Conservation (phyloP, 345 rosid species). For the Excoecaria cochinchinensis region DNA sequence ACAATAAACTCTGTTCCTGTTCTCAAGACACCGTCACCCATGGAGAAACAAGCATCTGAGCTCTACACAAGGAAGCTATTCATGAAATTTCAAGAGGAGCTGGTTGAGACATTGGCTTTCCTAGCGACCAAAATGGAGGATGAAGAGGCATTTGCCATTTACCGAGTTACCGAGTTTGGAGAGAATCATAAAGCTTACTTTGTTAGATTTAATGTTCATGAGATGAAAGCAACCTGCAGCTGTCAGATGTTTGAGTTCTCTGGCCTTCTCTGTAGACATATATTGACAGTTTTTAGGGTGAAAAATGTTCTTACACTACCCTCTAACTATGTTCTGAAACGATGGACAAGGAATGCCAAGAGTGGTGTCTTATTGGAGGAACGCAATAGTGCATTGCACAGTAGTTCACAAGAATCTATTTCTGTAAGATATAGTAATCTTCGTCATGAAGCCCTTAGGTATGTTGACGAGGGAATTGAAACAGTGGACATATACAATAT, state of each 20-base stretch:
- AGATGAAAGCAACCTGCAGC: slow-evolving; percentile 57
- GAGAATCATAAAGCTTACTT: slow-evolving; percentile 46
- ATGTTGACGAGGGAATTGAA: slow-evolving; percentile 46
- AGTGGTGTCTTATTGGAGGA: slow-evolving; percentile 51
- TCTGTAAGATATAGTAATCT: slow-evolving; percentile 48
- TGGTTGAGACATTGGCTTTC: slow-evolving; percentile 45
- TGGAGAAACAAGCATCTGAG: slow-evolving; percentile 54
- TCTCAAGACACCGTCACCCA: slow-evolving; percentile 51
- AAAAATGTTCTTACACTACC: slow-evolving; percentile 64
- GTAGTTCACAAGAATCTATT: slow-evolving; percentile 46
- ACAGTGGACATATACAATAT: slow-evolving; percentile 38
- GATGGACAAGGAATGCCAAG: slow-evolving; percentile 62
- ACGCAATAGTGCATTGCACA: slow-evolving; percentile 28
- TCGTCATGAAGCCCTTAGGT: slow-evolving; percentile 50
- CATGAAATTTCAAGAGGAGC: slow-evolving; percentile 47
- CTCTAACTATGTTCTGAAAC: slow-evolving; percentile 45
- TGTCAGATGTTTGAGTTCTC: slow-evolving; percentile 68
- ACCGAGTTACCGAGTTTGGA: slow-evolving; percentile 52
- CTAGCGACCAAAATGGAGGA: slow-evolving; percentile 42
- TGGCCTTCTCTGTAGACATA: slow-evolving; percentile 58
- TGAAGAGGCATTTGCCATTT: slow-evolving; percentile 30
- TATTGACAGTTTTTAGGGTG: slow-evolving; percentile 56
- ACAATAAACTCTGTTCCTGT: slow-evolving; percentile 39
- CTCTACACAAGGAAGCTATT: slow-evolving; percentile 45
- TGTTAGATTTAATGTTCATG: slow-evolving; percentile 46